phyloP scores from a whole-genome alignment of 805 yeast genomes.

The Myxozyma neglecta region DNA sequence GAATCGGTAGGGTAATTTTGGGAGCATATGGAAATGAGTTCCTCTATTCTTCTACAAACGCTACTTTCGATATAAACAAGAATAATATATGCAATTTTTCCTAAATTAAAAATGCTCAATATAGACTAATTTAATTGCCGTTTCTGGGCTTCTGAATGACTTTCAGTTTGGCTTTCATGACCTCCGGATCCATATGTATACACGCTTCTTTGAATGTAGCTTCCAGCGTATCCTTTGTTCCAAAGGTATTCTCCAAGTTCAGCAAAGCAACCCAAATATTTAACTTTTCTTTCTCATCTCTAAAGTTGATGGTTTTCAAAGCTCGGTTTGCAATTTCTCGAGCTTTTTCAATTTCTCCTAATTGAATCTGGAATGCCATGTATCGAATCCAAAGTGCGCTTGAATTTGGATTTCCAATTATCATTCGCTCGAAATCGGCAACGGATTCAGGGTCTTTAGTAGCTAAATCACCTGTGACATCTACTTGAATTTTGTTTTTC shows the following conservation, averaged over 20 bases:
- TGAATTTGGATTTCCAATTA: conserved; percentile 89
- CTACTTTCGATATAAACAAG: background rate
- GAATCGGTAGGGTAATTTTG: too few relatives aligned
- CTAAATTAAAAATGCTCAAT: background rate
- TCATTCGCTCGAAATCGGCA: conserved; percentile 85
- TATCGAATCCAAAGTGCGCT: conserved; percentile 96
- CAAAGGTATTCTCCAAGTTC: conserved; percentile 92
- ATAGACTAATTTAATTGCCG: background rate
- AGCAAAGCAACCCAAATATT: conserved; percentile 95
- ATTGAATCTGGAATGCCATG: conserved; percentile 95
- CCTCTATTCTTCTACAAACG: too few relatives aligned
- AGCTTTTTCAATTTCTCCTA: conserved; percentile 92
- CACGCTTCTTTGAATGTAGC: conserved; percentile 79
- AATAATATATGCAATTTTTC: background rate
- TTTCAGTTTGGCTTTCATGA: conserved; percentile 21
- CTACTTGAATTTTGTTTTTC: conserved; percentile 53
- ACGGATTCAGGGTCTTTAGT: conserved; percentile 89
- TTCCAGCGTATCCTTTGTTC: conserved; percentile 77
- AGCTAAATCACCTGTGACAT: conserved; percentile 79
- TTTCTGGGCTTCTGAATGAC: conserved; percentile 23
- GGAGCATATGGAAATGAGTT: too few relatives aligned
- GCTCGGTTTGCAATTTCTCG: conserved; percentile 93
- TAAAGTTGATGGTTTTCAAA: conserved; percentile 78
- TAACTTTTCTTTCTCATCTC: conserved; percentile 90
- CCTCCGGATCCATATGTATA: conserved; percentile 84